Percentiles rank a stretch among this genome's conserved stretches.
Evolutionary conservation across 805 yeast genomes (phyloP).

Genomic region (Candida morakotiae): DNA sequence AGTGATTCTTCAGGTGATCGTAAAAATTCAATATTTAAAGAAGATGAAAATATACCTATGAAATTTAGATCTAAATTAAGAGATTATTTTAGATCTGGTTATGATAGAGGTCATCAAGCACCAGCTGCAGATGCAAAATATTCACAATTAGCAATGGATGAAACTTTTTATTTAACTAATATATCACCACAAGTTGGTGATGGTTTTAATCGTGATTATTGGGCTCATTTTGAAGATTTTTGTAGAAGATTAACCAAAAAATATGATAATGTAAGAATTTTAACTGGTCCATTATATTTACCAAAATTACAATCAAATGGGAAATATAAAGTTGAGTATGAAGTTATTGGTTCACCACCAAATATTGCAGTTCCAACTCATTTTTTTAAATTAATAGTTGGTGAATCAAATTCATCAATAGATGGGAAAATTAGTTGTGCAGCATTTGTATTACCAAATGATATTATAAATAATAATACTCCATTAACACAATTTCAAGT

Average conservation of each 20-base stretch:
- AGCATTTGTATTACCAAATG: conserved; percentile 93
- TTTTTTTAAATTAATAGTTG: conserved; percentile 86
- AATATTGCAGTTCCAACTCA: conserved; percentile 96
- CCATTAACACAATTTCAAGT: conserved; percentile 78
- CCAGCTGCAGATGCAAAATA: conserved; percentile 98
- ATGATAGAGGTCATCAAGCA: conserved; percentile 95
- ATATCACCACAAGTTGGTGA: conserved; percentile 97
- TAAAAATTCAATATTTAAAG: conserved; percentile 75
- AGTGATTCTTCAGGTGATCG: conserved; percentile 58
- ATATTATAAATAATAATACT: conserved; percentile 62
- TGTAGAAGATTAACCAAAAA: conserved; percentile 69
- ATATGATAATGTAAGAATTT: conserved; percentile 74
- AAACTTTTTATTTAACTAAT: conserved; percentile 84
- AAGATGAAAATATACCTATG: conserved; percentile 78
- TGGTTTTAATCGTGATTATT: conserved; percentile 93
- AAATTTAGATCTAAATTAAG: conserved; percentile 70
- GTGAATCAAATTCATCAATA: conserved; percentile 45
- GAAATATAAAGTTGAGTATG: conserved; percentile 79
- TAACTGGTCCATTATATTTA: conserved; percentile 90
- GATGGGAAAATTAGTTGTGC: conserved; percentile 62
- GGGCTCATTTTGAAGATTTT: conserved; percentile 96
- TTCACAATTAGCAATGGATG: conserved; percentile 89
- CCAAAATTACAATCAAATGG: conserved; percentile 82
- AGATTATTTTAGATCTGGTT: conserved; percentile 93
- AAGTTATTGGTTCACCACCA: conserved; percentile 95